Evolutionary conservation across 164 flowering plant species (phyloP).

Genomic region (Liquidambar formosana): DNA sequence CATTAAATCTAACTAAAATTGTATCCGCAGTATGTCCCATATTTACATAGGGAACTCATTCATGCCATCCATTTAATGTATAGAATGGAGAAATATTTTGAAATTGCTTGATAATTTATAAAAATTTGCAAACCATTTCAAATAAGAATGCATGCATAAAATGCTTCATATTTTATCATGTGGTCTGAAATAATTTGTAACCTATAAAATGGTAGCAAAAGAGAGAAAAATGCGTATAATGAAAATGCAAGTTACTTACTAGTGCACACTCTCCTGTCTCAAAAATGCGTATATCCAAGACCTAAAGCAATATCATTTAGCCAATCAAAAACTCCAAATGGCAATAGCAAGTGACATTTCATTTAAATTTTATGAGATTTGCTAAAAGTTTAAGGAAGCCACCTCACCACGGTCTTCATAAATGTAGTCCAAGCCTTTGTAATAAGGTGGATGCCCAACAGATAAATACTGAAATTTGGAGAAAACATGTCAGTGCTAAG

Average conservation of each 20-base stretch:
- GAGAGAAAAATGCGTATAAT: too few relatives aligned
- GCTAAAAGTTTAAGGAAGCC: not conserved
- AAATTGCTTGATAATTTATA: too few relatives aligned
- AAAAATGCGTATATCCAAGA: constrained; percentile 77
- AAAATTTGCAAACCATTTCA: too few relatives aligned
- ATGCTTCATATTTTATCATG: too few relatives aligned
- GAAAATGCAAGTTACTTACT: constrained; percentile 45
- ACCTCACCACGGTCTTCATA: constrained; percentile 98
- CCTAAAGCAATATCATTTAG: constrained; percentile 39
- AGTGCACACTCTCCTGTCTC: constrained; percentile 94
- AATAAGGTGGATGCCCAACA: constrained; percentile 89
- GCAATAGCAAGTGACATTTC: not conserved
- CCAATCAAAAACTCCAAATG: not conserved
- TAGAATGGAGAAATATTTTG: too few relatives aligned
- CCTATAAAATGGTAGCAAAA: too few relatives aligned
- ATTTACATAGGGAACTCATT: too few relatives aligned
- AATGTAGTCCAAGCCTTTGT: constrained; percentile 90
- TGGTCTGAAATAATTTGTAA: too few relatives aligned
- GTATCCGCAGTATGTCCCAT: too few relatives aligned
- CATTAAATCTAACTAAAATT: too few relatives aligned
- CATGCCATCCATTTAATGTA: too few relatives aligned
- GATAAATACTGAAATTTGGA: constrained; percentile 66
- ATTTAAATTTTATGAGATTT: not conserved
- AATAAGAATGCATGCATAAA: too few relatives aligned
- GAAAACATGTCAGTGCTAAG: not conserved